phyloP scores from a whole-genome alignment of 495 filamentous ascomycete species.

The Staphylotrichum longicolle region DNA sequence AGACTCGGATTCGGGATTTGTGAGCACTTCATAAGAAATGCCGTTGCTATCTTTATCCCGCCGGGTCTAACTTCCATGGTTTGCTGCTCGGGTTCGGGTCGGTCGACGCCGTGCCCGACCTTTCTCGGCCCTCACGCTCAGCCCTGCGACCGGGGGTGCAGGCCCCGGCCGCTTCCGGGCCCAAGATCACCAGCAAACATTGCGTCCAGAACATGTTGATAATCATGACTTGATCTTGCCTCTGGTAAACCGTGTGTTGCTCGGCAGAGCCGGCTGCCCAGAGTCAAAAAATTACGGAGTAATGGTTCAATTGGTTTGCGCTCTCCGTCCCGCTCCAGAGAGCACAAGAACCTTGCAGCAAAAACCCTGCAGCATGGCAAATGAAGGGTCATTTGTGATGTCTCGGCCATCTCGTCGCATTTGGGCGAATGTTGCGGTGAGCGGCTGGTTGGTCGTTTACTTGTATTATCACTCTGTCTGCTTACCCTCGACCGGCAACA shows the following conservation, averaged over 20 bases:
- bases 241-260: too few species aligned
- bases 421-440: not conserved
- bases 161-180: not conserved
- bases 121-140: not conserved
- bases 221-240: not conserved
- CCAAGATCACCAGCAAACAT: conserved; percentile 5
- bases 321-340: too few species aligned
- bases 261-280: too few species aligned
- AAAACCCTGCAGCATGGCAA: not conserved
- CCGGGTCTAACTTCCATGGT: not conserved
- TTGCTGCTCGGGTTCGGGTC: not conserved
- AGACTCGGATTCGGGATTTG: too few species aligned
- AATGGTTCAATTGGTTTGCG: too few species aligned
- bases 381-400: not conserved
- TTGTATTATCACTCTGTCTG: too few species aligned
- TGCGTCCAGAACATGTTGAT: not conserved
- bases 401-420: conserved; percentile 10
- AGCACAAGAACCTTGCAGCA: conserved; percentile 3
- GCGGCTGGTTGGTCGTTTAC: not conserved
- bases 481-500: too few species aligned
- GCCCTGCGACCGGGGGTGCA: not conserved
- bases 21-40: not conserved
- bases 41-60: not conserved
- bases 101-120: not conserved
- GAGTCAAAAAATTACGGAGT: too few species aligned